Base-by-base conservation (phyloP, 768 basidiomycete genomes). In the Mrakia frigida region DNA sequence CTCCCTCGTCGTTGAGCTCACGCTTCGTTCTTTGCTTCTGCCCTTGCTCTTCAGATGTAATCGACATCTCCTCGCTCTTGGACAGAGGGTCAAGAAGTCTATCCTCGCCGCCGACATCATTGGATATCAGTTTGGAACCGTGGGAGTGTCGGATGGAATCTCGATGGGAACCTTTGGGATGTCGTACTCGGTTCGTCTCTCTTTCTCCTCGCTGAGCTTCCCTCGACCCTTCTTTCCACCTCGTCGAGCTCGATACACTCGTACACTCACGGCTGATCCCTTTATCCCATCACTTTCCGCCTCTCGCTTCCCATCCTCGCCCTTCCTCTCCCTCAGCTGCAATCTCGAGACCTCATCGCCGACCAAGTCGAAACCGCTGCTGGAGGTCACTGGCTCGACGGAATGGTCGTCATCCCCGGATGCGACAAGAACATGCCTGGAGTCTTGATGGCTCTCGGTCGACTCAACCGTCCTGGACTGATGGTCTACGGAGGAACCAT, bases 341-440 rank as follows among this genome's bases (percentile, higher is more conserved):
- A 95, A 84, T 96, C 94, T 35, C 89, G 97, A 79, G 97, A 99
- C 85, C 87, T 98, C 67, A 99, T 99, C 80, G 97, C 97, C 77
- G 97, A 98, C 84, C 90, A 91, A 82, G 95, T 99, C 28, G 96
- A 98, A 85, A 92, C 92, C 16, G 94, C 93, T 25, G 95, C 91
- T 39, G 96, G 92, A 21, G 97, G 96, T 7, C 97, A 99, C 82
- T 97, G 95, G 89, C 88, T 99, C 21, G 97, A 98, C 81, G 97
- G 94, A 56, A 92, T 97, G 91, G 93, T 98, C 53, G 94, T 93
- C 77, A 87, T 99, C 73, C 97, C 97, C 31, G 97, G 95, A 56
- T 98, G 94, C 65, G 96, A 99, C 86, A 99, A 99, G 86, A 99
- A 99, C 85, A 98, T 99, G 96, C 97, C 97, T n/a, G 97, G 97